A percentile compares a stretch with the other conserved stretches of the same genome.
These are phyloP conservation scores for Phaeolepiota aurea DNA, from an alignment of 768 basidiomycete genomes.

Conservation along the genomic window DNA sequence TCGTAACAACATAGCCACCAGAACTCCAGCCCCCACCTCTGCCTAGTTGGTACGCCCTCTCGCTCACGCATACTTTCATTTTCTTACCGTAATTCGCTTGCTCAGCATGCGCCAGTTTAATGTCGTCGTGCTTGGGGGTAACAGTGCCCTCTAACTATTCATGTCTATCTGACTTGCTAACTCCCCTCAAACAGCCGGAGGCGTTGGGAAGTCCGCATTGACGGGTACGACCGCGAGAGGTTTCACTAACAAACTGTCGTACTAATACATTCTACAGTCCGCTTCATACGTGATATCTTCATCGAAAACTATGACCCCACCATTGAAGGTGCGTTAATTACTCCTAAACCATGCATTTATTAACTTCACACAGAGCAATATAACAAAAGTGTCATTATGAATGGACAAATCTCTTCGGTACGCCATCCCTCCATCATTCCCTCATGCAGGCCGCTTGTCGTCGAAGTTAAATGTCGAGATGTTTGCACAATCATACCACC, in stretches of 20 bases:
- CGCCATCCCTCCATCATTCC: conserved; percentile 13
- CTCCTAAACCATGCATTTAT: conserved; percentile 2
- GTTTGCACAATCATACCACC: conserved; percentile 1
- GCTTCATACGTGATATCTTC: conserved; percentile 67
- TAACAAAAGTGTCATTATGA: conserved; percentile 53
- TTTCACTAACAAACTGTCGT: neutral
- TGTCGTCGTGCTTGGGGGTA: conserved; percentile 77
- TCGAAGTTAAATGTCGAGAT: conserved; percentile 1
- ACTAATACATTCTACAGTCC: conserved; percentile 29
- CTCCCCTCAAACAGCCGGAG: conserved; percentile 56
- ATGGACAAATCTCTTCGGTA: conserved; percentile 57
- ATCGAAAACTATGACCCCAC: conserved; percentile 77
- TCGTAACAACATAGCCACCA: no score
- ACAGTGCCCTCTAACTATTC: conserved; percentile 10
- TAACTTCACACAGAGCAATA: conserved; percentile 52
- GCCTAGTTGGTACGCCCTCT: no score
- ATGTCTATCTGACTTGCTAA: conserved; percentile 2
- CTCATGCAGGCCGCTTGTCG: conserved; percentile 3
- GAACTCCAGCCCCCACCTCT: no score
- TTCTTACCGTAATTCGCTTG: no score
- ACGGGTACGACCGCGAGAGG: conserved; percentile 30
- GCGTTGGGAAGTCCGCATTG: conserved; percentile 83
- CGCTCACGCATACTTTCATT: no score
- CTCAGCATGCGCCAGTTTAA: conserved; percentile 58
- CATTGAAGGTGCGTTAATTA: conserved; percentile 55